A percentile compares a stretch with the other conserved stretches of the same genome.
Conservation (phyloP, 306 rosid genomes). For the Casuarina equisetifolia region DNA sequence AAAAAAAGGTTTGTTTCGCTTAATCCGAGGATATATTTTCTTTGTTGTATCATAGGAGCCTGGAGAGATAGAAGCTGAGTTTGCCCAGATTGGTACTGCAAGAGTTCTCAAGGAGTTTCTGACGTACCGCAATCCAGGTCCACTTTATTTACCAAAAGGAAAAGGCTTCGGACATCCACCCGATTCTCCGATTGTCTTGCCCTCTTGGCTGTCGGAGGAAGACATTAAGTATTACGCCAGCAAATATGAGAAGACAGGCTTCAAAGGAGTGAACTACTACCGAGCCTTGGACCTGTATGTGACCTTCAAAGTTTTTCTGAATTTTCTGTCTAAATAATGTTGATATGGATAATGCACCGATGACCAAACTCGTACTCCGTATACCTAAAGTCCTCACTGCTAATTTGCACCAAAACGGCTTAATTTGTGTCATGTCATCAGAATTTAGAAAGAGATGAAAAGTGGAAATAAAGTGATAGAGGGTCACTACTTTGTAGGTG, state of each 20-base stretch:
- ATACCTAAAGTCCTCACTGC: too few species aligned
- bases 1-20: too few species aligned
- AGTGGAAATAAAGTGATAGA: too few species aligned
- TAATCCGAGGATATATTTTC: neutral
- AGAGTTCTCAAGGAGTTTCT: slow-evolving; percentile 60
- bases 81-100: slow-evolving; percentile 60
- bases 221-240: slow-evolving; percentile 56
- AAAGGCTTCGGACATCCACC: slow-evolving; percentile 43
- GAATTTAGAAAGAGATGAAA: too few species aligned
- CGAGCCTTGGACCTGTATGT: slow-evolving; percentile 64
- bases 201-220: slow-evolving; percentile 69
- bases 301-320: neutral
- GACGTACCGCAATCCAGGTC: slow-evolving; percentile 60
- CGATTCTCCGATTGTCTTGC: slow-evolving; percentile 52
- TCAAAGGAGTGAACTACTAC: slow-evolving; percentile 70
- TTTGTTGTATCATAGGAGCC: slow-evolving; percentile 43
- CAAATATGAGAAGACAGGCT: slow-evolving; percentile 62
- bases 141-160: slow-evolving; percentile 56
- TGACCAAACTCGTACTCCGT: too few species aligned
- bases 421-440: too few species aligned
- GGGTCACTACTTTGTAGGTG: too few species aligned
- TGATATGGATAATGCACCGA: neutral
- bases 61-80: slow-evolving; percentile 72
- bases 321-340: neutral
- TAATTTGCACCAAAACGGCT: too few species aligned